Base-by-base conservation (phyloP, 306 rosid species). In the Pyrus bretschneideri region DNA sequence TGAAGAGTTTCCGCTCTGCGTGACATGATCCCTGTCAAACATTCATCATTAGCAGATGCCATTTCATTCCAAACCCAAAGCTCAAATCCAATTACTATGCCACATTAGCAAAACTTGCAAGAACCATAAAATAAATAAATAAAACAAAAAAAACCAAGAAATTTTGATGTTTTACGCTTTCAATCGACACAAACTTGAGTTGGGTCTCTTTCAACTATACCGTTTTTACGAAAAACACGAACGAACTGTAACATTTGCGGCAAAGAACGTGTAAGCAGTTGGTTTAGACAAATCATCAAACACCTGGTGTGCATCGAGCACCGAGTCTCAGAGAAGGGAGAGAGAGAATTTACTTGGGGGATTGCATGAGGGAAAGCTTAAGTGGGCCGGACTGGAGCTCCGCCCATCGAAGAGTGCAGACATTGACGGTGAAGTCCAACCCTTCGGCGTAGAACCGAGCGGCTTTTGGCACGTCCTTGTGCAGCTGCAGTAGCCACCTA, bases 381-480 rank as follows among this genome's bases (percentile, higher is more conserved):
- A 90, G 96, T 31, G 99, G 83, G 27, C 96, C 98, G 0, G 92
- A 92, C 52, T 91, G 97, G 64, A 90, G 96, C 87, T 95, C 93
- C 7, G 90, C 93, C 97, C 97, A 93, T 5, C 96, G 97, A 35
- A 86, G 86, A 63, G 91, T 87, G 85, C 96, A 91, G 68, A 91
- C 92, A 46, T 90, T 87, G 77, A 88, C 85, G 61, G 91, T 86
- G 79, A 95, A 87, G 52, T 83, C 97, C 79, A 92, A 86, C 21
- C 97, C 99, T 79, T 95, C 81, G 0, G 97, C 80, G 83, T 92
- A 90, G 81, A 92, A 90, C 38, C 85, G 83, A 54, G 97, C 96
- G 2, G 93, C 98, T 84, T 89, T 89, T 11, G 97, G 97, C 65
- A 95, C 97, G 79, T 95, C 97, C 67, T 78, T 92, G 85, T 89